phyloP scores from a whole-genome alignment of 345 rosid genomes.

The Citrus hindsii region DNA sequence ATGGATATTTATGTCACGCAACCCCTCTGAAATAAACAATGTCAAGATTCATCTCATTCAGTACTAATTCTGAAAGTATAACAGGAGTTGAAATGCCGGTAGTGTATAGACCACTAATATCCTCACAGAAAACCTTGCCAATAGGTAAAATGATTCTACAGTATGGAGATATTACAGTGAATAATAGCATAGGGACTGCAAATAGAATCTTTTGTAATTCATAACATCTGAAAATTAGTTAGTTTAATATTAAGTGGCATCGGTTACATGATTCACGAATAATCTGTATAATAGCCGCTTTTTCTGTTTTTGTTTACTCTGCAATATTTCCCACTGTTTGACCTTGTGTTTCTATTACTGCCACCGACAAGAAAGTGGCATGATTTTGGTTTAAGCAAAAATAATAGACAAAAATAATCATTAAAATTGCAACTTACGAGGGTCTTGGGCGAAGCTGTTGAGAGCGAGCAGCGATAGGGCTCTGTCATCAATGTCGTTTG shows the following conservation, averaged over 20 bases:
- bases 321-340: background rate
- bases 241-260: background rate
- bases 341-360: background rate
- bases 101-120: background rate
- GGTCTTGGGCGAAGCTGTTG: conserved; percentile 51
- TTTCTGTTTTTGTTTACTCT: background rate
- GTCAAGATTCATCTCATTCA: background rate
- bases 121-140: background rate
- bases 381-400: background rate
- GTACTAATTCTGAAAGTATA: background rate
- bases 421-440: conserved; percentile 34
- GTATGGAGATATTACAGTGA: background rate
- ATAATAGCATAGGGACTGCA: background rate
- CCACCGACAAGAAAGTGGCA: background rate
- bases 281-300: background rate
- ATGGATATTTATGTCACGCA: conserved; percentile 37
- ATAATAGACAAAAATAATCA: background rate
- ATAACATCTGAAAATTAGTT: background rate
- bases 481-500: conserved; percentile 49
- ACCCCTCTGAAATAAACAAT: conserved; percentile 41
- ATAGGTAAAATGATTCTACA: background rate
- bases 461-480: conserved; percentile 61
- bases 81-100: background rate
- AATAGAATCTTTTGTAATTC: background rate
- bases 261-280: background rate